Evolutionary conservation across 805 yeast genomes (phyloP).

Genomic region (Aciculoconidium aculeatum): DNA sequence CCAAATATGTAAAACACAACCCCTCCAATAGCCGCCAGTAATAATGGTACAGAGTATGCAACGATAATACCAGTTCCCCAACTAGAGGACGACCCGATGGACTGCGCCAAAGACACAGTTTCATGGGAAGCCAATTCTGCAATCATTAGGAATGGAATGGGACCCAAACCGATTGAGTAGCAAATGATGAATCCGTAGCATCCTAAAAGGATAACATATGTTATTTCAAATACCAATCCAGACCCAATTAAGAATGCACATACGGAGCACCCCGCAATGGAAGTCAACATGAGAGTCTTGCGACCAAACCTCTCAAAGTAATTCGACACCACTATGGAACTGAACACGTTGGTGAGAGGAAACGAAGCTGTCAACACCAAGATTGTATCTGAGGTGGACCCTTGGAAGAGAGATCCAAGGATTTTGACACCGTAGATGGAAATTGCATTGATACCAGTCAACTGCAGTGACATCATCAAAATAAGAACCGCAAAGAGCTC

Average conservation of each 20-base stretch:
- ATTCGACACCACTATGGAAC: slow-evolving; percentile 12
- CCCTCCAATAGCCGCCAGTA: slow-evolving; percentile 21
- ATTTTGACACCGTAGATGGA: slow-evolving; percentile 20
- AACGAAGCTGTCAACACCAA: slow-evolving; percentile 13
- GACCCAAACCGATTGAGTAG: slow-evolving; percentile 32
- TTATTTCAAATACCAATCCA: slow-evolving; percentile 15
- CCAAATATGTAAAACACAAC: slow-evolving; percentile 24
- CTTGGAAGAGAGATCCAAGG: slow-evolving; percentile 8
- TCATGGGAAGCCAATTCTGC: slow-evolving; percentile 30
- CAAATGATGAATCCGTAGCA: slow-evolving; percentile 31
- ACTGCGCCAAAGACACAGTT: slow-evolving; percentile 29
- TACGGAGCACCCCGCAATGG: slow-evolving; percentile 18
- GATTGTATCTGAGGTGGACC: slow-evolving; percentile 13
- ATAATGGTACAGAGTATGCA: slow-evolving; percentile 28
- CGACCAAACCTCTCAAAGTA: slow-evolving; percentile 16
- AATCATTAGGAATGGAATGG: slow-evolving; percentile 33
- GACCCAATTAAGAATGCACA: slow-evolving; percentile 21
- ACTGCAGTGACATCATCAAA: slow-evolving; percentile 35
- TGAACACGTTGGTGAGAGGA: slow-evolving; percentile 14
- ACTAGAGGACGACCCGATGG: slow-evolving; percentile 29
- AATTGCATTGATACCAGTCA: slow-evolving; percentile 24
- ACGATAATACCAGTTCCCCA: slow-evolving; percentile 30
- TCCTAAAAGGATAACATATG: slow-evolving; percentile 15
- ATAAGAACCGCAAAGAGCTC: slow-evolving; percentile 26
- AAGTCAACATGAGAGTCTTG: slow-evolving; percentile 22